Base-by-base conservation (phyloP, 2,329 filamentous ascomycete species). In the Cercospora janseana region DNA sequence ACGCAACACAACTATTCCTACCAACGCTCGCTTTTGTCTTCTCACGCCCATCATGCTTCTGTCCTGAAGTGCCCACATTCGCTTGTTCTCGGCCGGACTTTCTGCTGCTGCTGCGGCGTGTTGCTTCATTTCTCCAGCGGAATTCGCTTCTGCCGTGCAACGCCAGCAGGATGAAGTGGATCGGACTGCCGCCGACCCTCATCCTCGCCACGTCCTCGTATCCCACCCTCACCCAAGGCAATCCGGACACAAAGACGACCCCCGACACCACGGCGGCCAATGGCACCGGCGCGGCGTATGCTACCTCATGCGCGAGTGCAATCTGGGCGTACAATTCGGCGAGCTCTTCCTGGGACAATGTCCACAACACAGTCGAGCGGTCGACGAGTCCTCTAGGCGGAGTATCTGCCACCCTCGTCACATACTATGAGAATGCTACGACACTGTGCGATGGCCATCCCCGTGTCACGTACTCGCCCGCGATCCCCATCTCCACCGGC, bases 361-460 rank as follows among this genome's bases (percentile, higher is more conserved):
- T 40, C 21, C 42, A 53, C 18, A 42, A 47, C 21, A 48, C 18
- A 7, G 29, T 51, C 10, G 15, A 40, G 12, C 55, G 46, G 10
- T 32, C 38, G 4, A 58, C 52, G 24, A 15, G 44, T 9, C 6
- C 55, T 7, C 12, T 52, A 7, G 61, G 59, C 4, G 61, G 62
- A 2, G 50, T 46, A 6, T 52, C 55, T 2, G 34, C 51, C n/a
- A 45, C 37, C 6, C 21, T 32, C 3, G 52, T 62, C 2, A 64
- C 61, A 6, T 63, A 63, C 40, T 65, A 63, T 38, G 55, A 54
- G 16, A 60, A 62, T 42, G 60, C 60, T 7, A 60, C 60, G 5
- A 66, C 64, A 1, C 50, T 65, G 5, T 66, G 64, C 54, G 64
- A 66, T 52, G 61, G 59, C 7, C 56, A 62, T 45, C 54, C 64